Conservation (phyloP, 106 monocot genomes). For the Ottelia alismoides region DNA sequence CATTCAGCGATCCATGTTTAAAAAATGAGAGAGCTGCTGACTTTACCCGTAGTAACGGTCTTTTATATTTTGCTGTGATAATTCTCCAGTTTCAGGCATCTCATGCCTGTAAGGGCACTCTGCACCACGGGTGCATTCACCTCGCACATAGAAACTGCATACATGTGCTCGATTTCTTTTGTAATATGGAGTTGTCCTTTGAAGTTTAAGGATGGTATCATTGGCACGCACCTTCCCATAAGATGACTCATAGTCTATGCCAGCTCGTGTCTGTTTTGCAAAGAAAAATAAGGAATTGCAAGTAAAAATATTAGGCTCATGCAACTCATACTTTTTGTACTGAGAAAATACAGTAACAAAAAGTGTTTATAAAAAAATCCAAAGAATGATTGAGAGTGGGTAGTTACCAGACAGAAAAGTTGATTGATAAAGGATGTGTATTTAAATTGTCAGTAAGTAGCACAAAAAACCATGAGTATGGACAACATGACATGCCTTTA, state of each 20-base stretch:
- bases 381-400: no score
- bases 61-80: conserved; percentile 98
- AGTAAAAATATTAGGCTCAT: no score
- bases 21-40: not conserved
- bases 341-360: no score
- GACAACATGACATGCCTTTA: no score
- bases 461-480: no score
- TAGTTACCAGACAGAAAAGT: no score
- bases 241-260: conserved; percentile 96
- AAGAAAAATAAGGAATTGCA: no score
- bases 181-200: conserved; percentile 98
- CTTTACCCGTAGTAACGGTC: conserved; percentile 98
- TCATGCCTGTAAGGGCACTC: conserved; percentile 99
- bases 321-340: no score
- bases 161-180: conserved; percentile 97
- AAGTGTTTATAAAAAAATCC: no score
- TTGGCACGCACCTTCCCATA: conserved; percentile 81
- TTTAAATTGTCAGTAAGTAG: no score
- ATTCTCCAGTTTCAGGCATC: conserved; percentile 90
- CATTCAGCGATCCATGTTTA: no score
- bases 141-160: conserved; percentile 90
- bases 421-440: no score
- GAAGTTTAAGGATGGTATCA: conserved; percentile 97
- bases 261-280: conserved; percentile 67
- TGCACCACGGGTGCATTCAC: conserved; percentile 91